Conservation (phyloP, 805 yeast species). For the Zygosaccharomyces kombuchaensis region DNA sequence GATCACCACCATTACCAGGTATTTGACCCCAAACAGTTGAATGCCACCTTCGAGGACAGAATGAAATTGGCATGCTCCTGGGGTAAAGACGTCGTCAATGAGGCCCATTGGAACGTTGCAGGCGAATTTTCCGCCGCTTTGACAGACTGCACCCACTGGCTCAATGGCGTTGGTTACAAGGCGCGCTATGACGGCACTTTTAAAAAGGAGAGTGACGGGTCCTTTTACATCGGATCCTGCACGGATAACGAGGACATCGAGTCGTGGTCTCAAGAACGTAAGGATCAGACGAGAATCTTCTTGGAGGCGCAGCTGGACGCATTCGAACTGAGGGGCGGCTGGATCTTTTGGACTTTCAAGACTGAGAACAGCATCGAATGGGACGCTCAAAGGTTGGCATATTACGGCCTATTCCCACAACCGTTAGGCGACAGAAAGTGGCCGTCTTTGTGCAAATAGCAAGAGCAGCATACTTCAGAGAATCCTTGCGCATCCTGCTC, state of each 20-base stretch:
- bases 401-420: conserved; percentile 67
- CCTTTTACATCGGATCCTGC: conserved; percentile 57
- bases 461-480: background rate
- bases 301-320: conserved; percentile 92
- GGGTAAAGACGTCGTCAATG: conserved; percentile 42
- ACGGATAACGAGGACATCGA: conserved; percentile 41
- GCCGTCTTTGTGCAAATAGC: conserved; percentile 56
- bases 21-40: conserved; percentile 60
- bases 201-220: conserved; percentile 33
- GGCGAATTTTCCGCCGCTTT: conserved; percentile 94
- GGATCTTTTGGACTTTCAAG: conserved; percentile 95
- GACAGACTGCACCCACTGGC: conserved; percentile 86
- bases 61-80: conserved; percentile 50
- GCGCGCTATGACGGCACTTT: conserved; percentile 72
- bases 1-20: conserved; percentile 94
- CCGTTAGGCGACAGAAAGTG: conserved; percentile 67
- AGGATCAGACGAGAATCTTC: conserved; percentile 56
- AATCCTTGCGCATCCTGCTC: too few relatives aligned
- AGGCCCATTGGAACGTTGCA: conserved; percentile 67
- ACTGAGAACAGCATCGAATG: conserved; percentile 80
- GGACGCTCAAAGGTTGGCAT: conserved; percentile 66
- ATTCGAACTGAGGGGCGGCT: conserved; percentile 67
- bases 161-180: conserved; percentile 82
- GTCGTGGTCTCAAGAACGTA: conserved; percentile 58
- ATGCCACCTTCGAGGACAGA: conserved; percentile 57